Percentiles rank a stretch among this genome's conserved stretches.
phyloP scores from a whole-genome alignment of 257 asterid species.

The Oldenlandia corymbosa region DNA sequence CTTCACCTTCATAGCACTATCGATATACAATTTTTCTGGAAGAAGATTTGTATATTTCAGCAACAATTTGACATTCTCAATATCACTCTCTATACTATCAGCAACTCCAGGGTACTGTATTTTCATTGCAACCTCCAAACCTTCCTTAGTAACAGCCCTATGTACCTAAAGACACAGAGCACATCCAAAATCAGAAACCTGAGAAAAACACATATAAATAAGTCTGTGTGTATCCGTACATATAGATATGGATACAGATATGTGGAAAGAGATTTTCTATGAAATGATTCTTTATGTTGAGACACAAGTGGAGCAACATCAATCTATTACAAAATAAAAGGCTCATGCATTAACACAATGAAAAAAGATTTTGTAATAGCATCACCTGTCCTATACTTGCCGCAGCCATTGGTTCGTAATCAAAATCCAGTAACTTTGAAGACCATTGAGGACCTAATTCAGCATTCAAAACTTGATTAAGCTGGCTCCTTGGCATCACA shows the following conservation, averaged over 20 bases:
- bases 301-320: no score
- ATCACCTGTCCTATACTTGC: conserved; percentile 97
- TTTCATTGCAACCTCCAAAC: conserved; percentile 82
- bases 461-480: conserved; percentile 78
- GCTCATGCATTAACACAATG: background rate
- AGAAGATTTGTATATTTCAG: conserved; percentile 72
- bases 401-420: conserved; percentile 88
- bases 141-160: conserved; percentile 75
- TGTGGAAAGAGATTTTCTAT: background rate
- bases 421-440: conserved; percentile 64
- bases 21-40: conserved; percentile 75
- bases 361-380: conserved; percentile 3
- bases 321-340: background rate
- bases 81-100: conserved; percentile 95
- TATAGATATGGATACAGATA: background rate
- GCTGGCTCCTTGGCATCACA: conserved; percentile 90
- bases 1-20: conserved; percentile 89
- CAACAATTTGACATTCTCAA: conserved; percentile 80
- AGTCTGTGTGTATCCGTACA: no score
- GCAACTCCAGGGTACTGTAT: conserved; percentile 99
- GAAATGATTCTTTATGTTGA: no score
- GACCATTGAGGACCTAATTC: conserved; percentile 81
- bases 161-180: conserved; percentile 58
- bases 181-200: background rate
- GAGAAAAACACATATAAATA: background rate